Evolutionary conservation across 345 rosid genomes (phyloP), one percentile per base, ranked within the genome.

Genomic region (Eucalyptus polybractea): DNA sequence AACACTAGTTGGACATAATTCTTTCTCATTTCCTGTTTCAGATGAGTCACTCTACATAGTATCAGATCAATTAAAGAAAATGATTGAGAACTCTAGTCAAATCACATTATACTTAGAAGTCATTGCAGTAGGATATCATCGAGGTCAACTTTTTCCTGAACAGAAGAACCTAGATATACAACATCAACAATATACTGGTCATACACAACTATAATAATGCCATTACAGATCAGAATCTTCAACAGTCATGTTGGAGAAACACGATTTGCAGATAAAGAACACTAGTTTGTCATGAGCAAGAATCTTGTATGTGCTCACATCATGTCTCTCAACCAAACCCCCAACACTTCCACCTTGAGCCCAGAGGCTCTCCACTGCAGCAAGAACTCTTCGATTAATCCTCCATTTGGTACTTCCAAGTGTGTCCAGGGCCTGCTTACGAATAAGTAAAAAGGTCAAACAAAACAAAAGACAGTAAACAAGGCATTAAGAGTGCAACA

Each of bases 321-420:
- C 98, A 90, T 89, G 94, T 81, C 98, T 95, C 92, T 96, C 95
- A 92, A 98, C 96, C 91, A 98, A 93, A 91, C 99, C 99, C 29
- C 95, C 98, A 90, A 95, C 89, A 91, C 91, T 90, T 93, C 99
- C 99, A 88, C 99, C 99, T 88, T 92, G 91, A 88, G 94, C 97
- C 99, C 99, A 98, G 87, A 98, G 93, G 91, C 91, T 94, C 90
- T 98, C 99, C 90, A 96, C 92, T 80, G 96, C 98, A 89, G 91
- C 90, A 93, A 98, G 95, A 54, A 97, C 94, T 92, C 91, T 94
- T 90, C 88, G 94, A 91, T 98, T 98, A 56, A 98, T 93, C 93
- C 98, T 95, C 99, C 99, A 98, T 90, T 97, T 97, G 89, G 99
- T 95, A 92, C 92, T 95, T 91, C 99, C 99, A 89, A 98, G 97